These are phyloP conservation scores for Claviceps maximensis DNA, from an alignment of 2,329 filamentous ascomycete genomes.

Conservation along the genomic window DNA sequence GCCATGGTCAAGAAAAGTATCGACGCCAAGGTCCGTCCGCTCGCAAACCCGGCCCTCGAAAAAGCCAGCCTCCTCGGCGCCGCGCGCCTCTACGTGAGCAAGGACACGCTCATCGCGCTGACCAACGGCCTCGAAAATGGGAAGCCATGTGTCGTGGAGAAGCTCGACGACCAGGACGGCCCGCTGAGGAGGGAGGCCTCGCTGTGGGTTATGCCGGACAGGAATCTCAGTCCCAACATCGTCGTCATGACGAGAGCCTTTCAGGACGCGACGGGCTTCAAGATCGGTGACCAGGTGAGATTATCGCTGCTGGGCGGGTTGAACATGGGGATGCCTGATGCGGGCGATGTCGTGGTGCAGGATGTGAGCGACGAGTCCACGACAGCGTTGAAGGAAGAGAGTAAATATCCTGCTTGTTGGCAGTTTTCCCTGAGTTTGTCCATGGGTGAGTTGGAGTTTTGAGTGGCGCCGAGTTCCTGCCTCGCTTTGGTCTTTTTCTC, in stretches of 20 bases:
- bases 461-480: too few relatives aligned
- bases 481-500: neutral
- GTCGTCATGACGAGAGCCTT: slow-evolving; percentile 62
- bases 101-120: slow-evolving; percentile 31
- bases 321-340: slow-evolving; percentile 31
- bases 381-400: slow-evolving; percentile 16
- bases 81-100: slow-evolving; percentile 34
- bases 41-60: slow-evolving; percentile 27
- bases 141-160: slow-evolving; percentile 28
- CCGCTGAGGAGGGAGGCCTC: slow-evolving; percentile 29
- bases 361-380: slow-evolving; percentile 39
- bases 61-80: slow-evolving; percentile 30
- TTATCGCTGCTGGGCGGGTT: slow-evolving; percentile 41
- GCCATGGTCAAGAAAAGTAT: slow-evolving; percentile 22
- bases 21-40: slow-evolving; percentile 28
- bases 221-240: slow-evolving; percentile 53
- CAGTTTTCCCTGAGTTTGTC: slow-evolving; percentile 20
- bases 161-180: slow-evolving; percentile 11
- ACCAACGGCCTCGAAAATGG: slow-evolving; percentile 30
- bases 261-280: slow-evolving; percentile 58
- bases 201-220: slow-evolving; percentile 37
- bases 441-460: slow-evolving; percentile 15
- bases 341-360: slow-evolving; percentile 44
- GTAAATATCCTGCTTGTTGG: slow-evolving; percentile 23
- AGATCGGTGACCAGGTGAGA: slow-evolving; percentile 50